Percentiles rank a stretch among this genome's conserved stretches.
Evolutionary conservation across 163 green algal genomes (phyloP).

Genomic region (Chloroidium sp.): DNA sequence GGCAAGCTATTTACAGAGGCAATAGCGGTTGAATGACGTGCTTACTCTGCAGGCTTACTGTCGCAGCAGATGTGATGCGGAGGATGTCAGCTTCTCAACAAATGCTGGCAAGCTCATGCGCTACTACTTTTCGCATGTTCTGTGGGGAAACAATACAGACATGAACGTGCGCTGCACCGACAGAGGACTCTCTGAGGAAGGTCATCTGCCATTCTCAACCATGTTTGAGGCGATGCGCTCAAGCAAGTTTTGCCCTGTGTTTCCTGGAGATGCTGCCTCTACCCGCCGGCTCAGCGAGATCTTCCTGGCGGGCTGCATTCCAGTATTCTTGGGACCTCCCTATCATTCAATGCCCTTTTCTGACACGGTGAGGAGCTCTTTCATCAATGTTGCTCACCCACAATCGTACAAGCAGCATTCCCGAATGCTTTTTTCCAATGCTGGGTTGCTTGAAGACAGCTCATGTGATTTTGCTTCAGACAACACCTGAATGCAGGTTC

Average conservation of each 20-base stretch:
- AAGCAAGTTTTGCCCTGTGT: constrained; percentile 7
- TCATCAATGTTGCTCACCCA: too few species aligned
- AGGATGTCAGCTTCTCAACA: not conserved
- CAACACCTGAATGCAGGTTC: not conserved
- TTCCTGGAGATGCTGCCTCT: not conserved
- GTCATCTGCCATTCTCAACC: not conserved
- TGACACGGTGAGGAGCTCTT: not conserved
- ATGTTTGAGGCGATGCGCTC: constrained; percentile 6
- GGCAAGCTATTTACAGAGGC: too few species aligned
- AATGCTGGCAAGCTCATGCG: not conserved
- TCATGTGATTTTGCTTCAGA: too few species aligned
- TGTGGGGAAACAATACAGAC: not conserved
- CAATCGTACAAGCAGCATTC: too few species aligned
- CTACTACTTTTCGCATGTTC: not conserved
- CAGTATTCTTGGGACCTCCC: constrained; percentile 15
- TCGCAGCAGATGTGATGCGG: not conserved
- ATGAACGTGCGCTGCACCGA: not conserved
- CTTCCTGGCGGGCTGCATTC: constrained; percentile 12
- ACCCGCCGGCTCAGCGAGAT: constrained; percentile 1
- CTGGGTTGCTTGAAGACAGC: too few species aligned
- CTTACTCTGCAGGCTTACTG: not conserved
- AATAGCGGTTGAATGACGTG: too few species aligned
- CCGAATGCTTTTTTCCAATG: too few species aligned
- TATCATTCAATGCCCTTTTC: constrained; percentile 16
- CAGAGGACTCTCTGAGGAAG: not conserved